These are phyloP conservation scores for Pseudoscleropodium purum DNA, from an alignment of 225 moss, liverwort and hornwort genomes.

Conservation along the genomic window DNA sequence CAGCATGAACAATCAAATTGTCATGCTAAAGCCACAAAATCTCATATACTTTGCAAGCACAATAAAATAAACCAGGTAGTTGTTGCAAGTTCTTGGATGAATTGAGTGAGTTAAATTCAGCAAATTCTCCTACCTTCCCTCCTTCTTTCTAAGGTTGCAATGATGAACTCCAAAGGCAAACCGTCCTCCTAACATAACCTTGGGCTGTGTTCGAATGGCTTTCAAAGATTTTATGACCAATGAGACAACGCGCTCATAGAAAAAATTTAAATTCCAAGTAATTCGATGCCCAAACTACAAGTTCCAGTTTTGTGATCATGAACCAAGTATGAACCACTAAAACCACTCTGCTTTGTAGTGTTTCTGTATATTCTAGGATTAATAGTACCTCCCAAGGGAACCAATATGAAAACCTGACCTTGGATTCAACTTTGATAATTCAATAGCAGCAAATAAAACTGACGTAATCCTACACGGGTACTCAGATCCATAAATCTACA, in stretches of 20 bases:
- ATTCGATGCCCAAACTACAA: neutral
- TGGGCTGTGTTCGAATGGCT: neutral
- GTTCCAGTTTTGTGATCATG: neutral
- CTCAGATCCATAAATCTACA: neutral
- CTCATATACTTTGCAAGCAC: conserved; percentile 11
- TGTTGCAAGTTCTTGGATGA: conserved; percentile 55
- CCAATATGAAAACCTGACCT: neutral
- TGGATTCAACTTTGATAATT: neutral
- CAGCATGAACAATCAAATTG: no score
- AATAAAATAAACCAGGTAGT: neutral
- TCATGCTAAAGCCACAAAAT: no score
- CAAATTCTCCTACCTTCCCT: neutral
- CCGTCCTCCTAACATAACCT: conserved; percentile 12
- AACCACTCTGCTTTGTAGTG: neutral
- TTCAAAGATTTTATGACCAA: neutral
- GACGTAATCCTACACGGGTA: neutral
- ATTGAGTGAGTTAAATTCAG: conserved; percentile 15
- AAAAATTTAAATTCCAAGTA: neutral
- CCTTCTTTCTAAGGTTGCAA: conserved; percentile 35
- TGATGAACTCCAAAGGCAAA: conserved; percentile 45
- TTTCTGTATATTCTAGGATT: neutral
- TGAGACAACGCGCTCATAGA: neutral
- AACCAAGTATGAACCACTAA: neutral
- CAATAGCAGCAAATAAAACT: neutral
- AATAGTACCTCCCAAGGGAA: neutral